Base-by-base conservation (phyloP, 352 stramenopile genomes). In the Peronospora belbahrii region DNA sequence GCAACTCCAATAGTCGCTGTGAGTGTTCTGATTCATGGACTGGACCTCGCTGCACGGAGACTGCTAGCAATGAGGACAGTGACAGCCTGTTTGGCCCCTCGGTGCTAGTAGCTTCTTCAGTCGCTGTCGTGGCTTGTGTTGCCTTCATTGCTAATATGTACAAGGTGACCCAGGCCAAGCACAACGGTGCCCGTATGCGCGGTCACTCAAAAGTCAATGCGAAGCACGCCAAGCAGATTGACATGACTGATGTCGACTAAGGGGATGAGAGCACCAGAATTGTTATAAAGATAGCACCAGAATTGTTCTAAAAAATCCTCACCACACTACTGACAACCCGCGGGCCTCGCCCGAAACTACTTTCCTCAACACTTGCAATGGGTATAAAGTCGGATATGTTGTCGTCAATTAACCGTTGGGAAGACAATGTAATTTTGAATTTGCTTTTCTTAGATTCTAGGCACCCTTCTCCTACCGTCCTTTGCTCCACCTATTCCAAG, bases 41-140 rank as follows among this genome's bases (percentile, higher is more conserved):
- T 0, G 71, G 71, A 5, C 71, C 71, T 2, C 69, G 69, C 2
- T 83, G 71, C 48, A 83, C 71, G 6, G 35, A 50, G 39, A 58
- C 61, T 0, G 52, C 38, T 6, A 62, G 24, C 6, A 54, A 61
- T 19, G 48, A 48, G 2, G 30, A 49, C 14, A 43, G 47, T 11
- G 42, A 65, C 37, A 46, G 56, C 19, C 18, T 65, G 1, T 65
- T 66, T 31, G 59, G 59, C 1, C 49, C 62, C 10, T 25, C 54
- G 15, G 55, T 66, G 0, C 25, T 62, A n/a, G 45, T 56, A 11
- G 36, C 48, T n/a, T 19, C 68, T 2, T 19, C 59, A 15, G 50
- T 65, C 14, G 58, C 39, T 24, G 54, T 5, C 9, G 7, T 56
- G 15, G 58, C 36, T 3, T 52, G 37, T 18, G 27, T 56, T 5